A percentile compares a stretch with the other conserved stretches of the same genome.
Conservation (phyloP, 2,329 filamentous ascomycete species). For the Fusarium transvaalense region DNA sequence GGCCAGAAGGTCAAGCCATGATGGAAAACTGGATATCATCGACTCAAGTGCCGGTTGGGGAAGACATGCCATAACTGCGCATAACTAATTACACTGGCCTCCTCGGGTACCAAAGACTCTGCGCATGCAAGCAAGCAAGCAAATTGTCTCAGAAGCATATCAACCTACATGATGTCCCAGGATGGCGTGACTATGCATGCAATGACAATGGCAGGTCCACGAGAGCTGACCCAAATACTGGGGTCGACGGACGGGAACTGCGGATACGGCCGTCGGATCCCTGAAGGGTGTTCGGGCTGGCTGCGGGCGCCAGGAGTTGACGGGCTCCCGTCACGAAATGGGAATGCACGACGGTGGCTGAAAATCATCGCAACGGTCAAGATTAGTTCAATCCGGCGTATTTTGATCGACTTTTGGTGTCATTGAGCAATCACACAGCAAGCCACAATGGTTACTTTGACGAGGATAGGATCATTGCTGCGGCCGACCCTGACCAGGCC, state of each 20-base stretch:
- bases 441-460: background rate
- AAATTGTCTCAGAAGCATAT: constrained; percentile 29
- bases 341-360: constrained; percentile 3
- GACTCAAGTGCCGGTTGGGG: constrained; percentile 72
- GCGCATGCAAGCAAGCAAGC: constrained; percentile 5
- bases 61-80: constrained; percentile 49
- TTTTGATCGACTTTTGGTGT: constrained; percentile 8
- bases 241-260: constrained; percentile 39
- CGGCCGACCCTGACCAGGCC: constrained; percentile 20
- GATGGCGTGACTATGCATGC: constrained; percentile 34
- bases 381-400: background rate
- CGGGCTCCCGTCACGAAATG: background rate
- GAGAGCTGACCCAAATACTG: constrained; percentile 28
- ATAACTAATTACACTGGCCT: background rate
- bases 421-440: constrained; percentile 2
- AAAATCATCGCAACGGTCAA: constrained; percentile 6
- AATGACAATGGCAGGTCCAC: constrained; percentile 14
- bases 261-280: constrained; percentile 39
- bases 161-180: constrained; percentile 15
- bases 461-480: constrained; percentile 16
- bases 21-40: constrained; percentile 90
- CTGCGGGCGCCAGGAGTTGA: constrained; percentile 19
- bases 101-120: background rate
- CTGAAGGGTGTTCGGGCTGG: constrained; percentile 23
- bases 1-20: constrained; percentile 69